Percentiles rank a stretch among this genome's conserved stretches.
Evolutionary conservation across 345 rosid genomes (phyloP).

Genomic region (Syzygium grande): DNA sequence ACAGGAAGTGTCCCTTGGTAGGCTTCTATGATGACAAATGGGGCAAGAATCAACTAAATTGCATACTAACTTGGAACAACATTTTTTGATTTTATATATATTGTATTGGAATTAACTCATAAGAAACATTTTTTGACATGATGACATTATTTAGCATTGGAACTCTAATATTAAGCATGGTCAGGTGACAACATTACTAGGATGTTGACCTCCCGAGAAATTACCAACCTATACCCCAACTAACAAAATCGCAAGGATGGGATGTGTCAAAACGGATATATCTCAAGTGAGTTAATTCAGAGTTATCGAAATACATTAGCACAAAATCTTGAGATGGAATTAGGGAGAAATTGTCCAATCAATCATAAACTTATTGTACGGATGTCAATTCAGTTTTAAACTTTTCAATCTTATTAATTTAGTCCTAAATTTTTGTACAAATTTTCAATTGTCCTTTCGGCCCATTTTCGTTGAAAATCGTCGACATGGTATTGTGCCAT

Average conservation of each 20-base stretch:
- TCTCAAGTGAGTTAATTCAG: neutral
- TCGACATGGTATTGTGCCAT: fast-evolving
- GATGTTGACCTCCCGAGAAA: neutral
- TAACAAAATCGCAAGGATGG: neutral
- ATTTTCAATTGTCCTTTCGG: neutral
- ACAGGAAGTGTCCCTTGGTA: neutral
- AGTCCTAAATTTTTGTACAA: neutral
- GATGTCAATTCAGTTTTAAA: neutral
- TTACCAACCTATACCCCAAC: neutral
- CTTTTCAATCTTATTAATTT: neutral
- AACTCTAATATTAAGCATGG: neutral
- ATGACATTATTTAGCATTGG: neutral
- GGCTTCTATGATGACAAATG: neutral
- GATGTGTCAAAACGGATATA: neutral
- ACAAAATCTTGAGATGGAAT: neutral
- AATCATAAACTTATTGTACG: neutral
- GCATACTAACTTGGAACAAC: neutral
- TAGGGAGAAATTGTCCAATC: neutral
- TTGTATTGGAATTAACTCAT: neutral
- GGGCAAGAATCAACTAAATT: neutral
- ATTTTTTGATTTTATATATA: neutral
- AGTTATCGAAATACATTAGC: neutral
- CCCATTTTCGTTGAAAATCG: neutral
- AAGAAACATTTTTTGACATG: neutral
- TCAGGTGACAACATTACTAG: neutral